A percentile compares a stretch with the other conserved stretches of the same genome.
Conservation (phyloP, 805 yeast species). For the Teunomyces barrocoloradensis region DNA sequence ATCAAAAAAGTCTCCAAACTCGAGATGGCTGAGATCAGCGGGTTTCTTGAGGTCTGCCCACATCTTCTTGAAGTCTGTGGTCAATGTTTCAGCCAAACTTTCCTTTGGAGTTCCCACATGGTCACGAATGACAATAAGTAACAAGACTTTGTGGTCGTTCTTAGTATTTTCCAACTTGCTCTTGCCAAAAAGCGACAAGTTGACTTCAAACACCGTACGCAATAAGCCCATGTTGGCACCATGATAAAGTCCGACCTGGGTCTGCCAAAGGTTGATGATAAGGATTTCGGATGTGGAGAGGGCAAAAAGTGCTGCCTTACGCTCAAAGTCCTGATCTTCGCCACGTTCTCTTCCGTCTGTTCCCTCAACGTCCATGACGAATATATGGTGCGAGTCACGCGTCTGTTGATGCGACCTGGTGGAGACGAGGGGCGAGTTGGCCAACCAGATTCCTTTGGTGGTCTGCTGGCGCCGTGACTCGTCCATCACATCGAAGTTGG, state of each 20-base stretch:
- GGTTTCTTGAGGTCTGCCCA: conserved; percentile 84
- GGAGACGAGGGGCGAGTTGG: conserved; percentile 36
- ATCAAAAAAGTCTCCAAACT: conserved; percentile 78
- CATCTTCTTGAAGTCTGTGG: conserved; percentile 66
- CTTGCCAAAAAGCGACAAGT: conserved; percentile 77
- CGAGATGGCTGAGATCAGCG: conserved; percentile 49
- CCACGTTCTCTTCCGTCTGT: conserved; percentile 98
- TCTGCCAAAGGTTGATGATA: conserved; percentile 94
- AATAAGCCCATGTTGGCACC: conserved; percentile 96
- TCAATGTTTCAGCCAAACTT: conserved; percentile 66
- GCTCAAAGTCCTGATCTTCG: conserved; percentile 96
- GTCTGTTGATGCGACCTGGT: conserved; percentile 10
- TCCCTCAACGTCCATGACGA: conserved; percentile 97
- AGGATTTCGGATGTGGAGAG: conserved; percentile 86
- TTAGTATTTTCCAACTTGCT: conserved; percentile 45
- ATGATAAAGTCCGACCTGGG: conserved; percentile 93
- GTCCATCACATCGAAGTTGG: conserved; percentile 91
- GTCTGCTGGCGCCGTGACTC: conserved; percentile 85
- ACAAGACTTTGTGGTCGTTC: conserved; percentile 56
- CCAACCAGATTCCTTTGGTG: conserved; percentile 48
- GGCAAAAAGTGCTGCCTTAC: conserved; percentile 95
- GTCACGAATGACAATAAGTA: conserved; percentile 89
- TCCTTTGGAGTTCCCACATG: conserved; percentile 85
- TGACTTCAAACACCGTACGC: conserved; percentile 95
- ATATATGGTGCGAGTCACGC: conserved; percentile 38